Evolutionary conservation across 2,329 filamentous ascomycete genomes (phyloP).

Genomic region (Apiospora sp.): DNA sequence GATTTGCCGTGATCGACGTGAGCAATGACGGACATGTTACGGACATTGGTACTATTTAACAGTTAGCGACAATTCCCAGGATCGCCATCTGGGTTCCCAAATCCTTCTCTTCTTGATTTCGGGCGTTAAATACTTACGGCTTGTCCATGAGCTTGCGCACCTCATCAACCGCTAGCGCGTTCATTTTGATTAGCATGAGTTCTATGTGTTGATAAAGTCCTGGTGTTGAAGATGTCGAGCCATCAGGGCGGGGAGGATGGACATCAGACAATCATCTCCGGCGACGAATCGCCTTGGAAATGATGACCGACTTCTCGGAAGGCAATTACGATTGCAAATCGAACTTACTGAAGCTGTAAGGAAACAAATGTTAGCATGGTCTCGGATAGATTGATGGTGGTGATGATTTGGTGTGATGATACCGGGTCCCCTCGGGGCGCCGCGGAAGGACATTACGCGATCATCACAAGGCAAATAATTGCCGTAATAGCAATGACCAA

Average conservation of each 20-base stretch:
- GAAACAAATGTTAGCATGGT: constrained; percentile 54
- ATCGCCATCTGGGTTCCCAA: neutral
- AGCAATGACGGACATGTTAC: constrained; percentile 53
- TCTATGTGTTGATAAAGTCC: neutral
- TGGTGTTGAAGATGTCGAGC: neutral
- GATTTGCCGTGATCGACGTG: constrained; percentile 99
- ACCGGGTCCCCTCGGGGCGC: neutral
- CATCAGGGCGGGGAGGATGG: neutral
- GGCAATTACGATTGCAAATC: neutral
- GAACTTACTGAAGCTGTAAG: constrained; percentile 87
- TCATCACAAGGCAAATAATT: neutral
- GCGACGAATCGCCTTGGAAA: neutral
- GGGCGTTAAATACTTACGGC: neutral
- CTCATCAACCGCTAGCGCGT: constrained; percentile 88
- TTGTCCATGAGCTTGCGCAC: constrained; percentile 59
- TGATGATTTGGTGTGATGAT: neutral
- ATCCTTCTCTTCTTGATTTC: neutral
- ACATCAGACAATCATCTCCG: neutral
- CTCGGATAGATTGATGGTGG: neutral
- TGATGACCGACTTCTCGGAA: neutral
- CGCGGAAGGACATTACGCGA: fast-evolving
- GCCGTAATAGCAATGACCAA: neutral
- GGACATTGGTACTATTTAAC: neutral
- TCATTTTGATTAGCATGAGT: constrained; percentile 46
- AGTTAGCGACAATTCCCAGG: neutral